Percentiles rank a stretch among this genome's conserved stretches.
These are phyloP conservation scores for Antitrichia curtipendula DNA, from an alignment of 225 moss, liverwort and hornwort genomes.

Conservation along the genomic window DNA sequence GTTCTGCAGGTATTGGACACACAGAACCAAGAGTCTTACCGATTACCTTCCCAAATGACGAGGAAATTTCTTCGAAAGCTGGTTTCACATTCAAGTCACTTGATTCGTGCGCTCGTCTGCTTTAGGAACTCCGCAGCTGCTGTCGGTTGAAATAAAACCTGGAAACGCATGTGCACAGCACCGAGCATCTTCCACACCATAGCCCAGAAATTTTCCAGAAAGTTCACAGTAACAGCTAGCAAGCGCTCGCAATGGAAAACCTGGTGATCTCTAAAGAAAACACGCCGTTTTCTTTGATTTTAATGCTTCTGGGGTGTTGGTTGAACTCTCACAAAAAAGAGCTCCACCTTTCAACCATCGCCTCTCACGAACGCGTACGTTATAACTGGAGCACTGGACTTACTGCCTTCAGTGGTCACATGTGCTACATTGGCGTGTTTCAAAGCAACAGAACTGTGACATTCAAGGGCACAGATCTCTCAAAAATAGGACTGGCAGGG, in stretches of 20 bases:
- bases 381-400: neutral
- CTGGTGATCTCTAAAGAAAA: neutral
- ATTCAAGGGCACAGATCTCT: neutral
- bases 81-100: neutral
- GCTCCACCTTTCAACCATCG: neutral
- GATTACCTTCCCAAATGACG: neutral
- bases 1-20: neutral
- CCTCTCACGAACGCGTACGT: neutral
- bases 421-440: no score
- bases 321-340: neutral
- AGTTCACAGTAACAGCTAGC: neutral
- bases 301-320: neutral
- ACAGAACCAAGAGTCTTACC: neutral
- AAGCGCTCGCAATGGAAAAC: neutral
- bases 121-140: neutral
- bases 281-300: neutral
- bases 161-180: neutral
- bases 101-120: no score
- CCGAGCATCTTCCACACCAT: neutral
- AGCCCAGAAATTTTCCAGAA: neutral
- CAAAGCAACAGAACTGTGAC: neutral
- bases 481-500: neutral
- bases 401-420: neutral
- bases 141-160: neutral
- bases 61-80: neutral